Percentiles rank a stretch among this genome's conserved stretches.
phyloP scores from a whole-genome alignment of 306 rosid genomes.

The Quercus engelmannii region DNA sequence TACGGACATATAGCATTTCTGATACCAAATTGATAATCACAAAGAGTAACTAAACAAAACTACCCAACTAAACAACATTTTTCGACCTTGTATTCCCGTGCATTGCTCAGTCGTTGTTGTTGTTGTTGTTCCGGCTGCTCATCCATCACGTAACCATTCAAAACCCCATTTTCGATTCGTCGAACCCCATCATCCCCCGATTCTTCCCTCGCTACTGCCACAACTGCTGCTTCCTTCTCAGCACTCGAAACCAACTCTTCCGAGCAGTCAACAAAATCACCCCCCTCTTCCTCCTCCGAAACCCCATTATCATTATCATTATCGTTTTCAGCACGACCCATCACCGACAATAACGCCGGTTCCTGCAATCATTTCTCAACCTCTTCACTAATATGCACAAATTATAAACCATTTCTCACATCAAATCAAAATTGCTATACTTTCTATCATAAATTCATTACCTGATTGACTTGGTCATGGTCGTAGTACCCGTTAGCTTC shows the following conservation, averaged over 20 bases:
- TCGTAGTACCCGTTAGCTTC: conserved; percentile 13
- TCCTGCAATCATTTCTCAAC: conserved; percentile 4
- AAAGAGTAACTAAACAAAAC: conserved; percentile 1
- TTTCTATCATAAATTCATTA: no score
- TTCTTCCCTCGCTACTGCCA: conserved; percentile 24
- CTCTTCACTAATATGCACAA: neutral
- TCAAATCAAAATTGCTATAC: no score
- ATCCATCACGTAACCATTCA: conserved; percentile 11
- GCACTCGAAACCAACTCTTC: conserved; percentile 56
- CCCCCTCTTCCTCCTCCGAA: conserved; percentile 48
- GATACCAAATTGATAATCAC: neutral
- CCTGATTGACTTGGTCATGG: neutral
- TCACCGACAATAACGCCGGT: conserved; percentile 9
- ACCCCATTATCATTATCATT: conserved; percentile 16
- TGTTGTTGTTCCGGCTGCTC: conserved; percentile 27
- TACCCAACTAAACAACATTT: neutral
- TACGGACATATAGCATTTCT: no score
- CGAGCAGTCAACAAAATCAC: conserved; percentile 84
- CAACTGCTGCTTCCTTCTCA: conserved; percentile 43
- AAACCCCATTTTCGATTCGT: conserved; percentile 29
- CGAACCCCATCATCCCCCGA: conserved; percentile 11
- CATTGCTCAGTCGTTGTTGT: conserved; percentile 14
- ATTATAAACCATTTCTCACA: no score
- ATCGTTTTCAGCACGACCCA: conserved; percentile 18
- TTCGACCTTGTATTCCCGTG: conserved; percentile 41